phyloP scores from a whole-genome alignment of 2,329 filamentous ascomycete species.

The Huntiella decipiens region DNA sequence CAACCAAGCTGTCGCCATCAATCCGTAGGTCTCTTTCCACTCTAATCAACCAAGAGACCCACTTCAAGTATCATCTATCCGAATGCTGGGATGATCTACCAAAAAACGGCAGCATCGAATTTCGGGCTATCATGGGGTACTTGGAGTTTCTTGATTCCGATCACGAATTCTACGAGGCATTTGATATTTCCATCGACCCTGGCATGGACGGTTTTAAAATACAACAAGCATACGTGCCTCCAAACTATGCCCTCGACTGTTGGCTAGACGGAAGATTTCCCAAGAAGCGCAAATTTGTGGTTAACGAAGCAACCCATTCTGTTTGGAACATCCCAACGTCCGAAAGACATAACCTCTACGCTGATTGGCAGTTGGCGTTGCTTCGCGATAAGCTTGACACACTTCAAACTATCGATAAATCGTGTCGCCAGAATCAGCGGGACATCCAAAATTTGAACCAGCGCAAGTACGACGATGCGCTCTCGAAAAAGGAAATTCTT shows the following conservation, averaged over 20 bases:
- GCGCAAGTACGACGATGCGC: slow-evolving; percentile 22
- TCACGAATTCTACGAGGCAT: neutral
- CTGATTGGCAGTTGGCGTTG: slow-evolving; percentile 26
- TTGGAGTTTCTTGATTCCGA: slow-evolving; percentile 8
- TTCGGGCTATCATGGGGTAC: slow-evolving; percentile 4
- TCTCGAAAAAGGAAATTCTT: slow-evolving; percentile 41
- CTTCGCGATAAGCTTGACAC: slow-evolving; percentile 29
- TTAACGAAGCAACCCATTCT: slow-evolving; percentile 14
- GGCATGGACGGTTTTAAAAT: neutral
- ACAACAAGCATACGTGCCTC: neutral
- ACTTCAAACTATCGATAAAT: slow-evolving; percentile 20
- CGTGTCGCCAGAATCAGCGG: slow-evolving; percentile 24
- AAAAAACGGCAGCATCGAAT: neutral
- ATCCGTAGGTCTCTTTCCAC: neutral
- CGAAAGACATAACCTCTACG: slow-evolving; percentile 20
- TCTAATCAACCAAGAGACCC: neutral
- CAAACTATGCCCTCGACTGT: slow-evolving; percentile 30
- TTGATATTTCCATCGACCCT: neutral
- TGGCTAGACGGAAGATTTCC: slow-evolving; percentile 32
- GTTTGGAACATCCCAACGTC: slow-evolving; percentile 34
- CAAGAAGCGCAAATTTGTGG: slow-evolving; percentile 21
- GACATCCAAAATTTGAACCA: slow-evolving; percentile 25
- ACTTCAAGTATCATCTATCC: neutral
- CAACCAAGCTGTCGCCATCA: neutral
- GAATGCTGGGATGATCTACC: neutral